Base-by-base conservation (phyloP, 2,329 filamentous ascomycete species). In the Beauveria bassiana region DNA sequence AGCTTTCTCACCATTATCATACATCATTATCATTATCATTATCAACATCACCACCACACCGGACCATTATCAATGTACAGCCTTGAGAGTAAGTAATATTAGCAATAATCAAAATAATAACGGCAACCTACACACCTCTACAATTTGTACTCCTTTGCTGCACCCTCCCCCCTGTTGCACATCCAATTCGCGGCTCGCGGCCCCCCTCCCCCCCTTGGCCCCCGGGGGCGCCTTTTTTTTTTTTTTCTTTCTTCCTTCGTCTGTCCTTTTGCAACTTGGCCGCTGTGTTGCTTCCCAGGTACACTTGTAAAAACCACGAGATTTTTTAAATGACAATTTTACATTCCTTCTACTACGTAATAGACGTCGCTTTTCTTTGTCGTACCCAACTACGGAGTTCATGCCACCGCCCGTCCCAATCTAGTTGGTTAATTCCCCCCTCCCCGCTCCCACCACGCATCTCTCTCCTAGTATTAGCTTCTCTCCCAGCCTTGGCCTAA, bases 401-500 rank as follows among this genome's bases (percentile, higher is more conserved):
- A 71, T 70, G 71, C 70, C 70, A 72, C 70, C 70, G 72, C 71
- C 68, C 67, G 68, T 62, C 68, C 66, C 66, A 70, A 71, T 67
- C 68, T 70, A 64, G 45, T 49, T 34, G 31, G 31, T 34, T 12
- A 10, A 10, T 31, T 10, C 20, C 20, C 20, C 20, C 20, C 20
- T 2, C 20, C 20, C 20, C 20, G 20, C 47, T 16, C 26, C 31
- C 31, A 31, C 31, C 31, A 31, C 31, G 5, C 31, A 34, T 34
- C 31, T 34, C 31, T 34, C 31, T 34, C 31, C 31, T 34, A 34
- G 31, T 46, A 46, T 20, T 46, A 46, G 43, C 43, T 46, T 26
- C 16, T 47, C 24, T 4, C 45, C 12, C 24, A 14, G 20, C 20
- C 20, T 31, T 31, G 31, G 9, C 31, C 31, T 31, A 31, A 24